These are phyloP conservation scores for Pleurotus pulmonarius DNA, from an alignment of 768 basidiomycete genomes.

Conservation along the genomic window DNA sequence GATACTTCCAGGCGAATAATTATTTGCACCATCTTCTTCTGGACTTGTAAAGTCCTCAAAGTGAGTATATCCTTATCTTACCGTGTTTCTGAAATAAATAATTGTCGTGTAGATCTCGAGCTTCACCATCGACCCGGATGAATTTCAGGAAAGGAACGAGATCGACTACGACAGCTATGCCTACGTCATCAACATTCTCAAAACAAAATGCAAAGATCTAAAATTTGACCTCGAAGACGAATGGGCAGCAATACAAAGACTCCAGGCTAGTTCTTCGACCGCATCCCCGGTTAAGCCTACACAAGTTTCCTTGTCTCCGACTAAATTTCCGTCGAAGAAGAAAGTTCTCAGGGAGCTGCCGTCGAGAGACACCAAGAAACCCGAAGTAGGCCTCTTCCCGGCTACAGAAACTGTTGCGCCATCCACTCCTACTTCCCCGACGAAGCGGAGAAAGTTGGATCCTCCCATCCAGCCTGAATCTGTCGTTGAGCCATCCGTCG, in stretches of 20 bases:
- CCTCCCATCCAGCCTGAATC: constrained; percentile 14
- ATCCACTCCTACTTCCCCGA: constrained; percentile 35
- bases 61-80: constrained; percentile 18
- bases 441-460: constrained; percentile 34
- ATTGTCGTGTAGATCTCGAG: background rate
- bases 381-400: constrained; percentile 14
- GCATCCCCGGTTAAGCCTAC: constrained; percentile 18
- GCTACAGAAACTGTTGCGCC: constrained; percentile 20
- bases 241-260: constrained; percentile 13
- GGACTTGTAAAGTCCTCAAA: constrained; percentile 37
- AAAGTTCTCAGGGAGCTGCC: constrained; percentile 25
- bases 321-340: constrained; percentile 13
- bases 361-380: constrained; percentile 37
- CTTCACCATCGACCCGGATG: constrained; percentile 7
- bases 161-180: constrained; percentile 19
- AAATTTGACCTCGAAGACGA: constrained; percentile 17
- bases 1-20: constrained; percentile 20
- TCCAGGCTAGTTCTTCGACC: constrained; percentile 14
- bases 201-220: constrained; percentile 16
- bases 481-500: constrained; percentile 9
- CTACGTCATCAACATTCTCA: constrained; percentile 19
- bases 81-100: no score
- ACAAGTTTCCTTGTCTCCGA: constrained; percentile 15
- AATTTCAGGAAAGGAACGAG: constrained; percentile 20
- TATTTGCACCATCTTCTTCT: constrained; percentile 40